These are phyloP conservation scores for Pythium phragmiticola DNA, from an alignment of 352 stramenopile genomes.

Conservation along the genomic window DNA sequence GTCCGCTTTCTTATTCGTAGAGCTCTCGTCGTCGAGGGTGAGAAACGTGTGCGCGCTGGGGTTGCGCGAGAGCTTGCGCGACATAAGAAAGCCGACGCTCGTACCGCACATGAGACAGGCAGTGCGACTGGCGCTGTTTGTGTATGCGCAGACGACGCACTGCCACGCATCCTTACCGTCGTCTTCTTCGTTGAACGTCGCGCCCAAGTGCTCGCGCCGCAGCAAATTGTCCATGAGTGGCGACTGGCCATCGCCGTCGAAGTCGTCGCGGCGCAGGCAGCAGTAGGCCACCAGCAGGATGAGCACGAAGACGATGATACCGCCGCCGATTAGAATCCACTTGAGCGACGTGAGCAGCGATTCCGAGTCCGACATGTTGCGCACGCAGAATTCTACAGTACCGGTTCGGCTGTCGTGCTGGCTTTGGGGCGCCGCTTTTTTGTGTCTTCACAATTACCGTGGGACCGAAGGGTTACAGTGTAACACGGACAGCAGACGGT, in stretches of 20 bases:
- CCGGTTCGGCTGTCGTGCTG: too few species aligned
- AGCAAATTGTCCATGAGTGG: conserved; percentile 55
- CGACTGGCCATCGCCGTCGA: conserved; percentile 17
- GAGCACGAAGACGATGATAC: conserved; percentile 24
- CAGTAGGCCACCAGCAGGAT: conserved; percentile 45
- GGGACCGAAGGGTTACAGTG: background rate
- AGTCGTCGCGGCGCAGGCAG: conserved; percentile 37
- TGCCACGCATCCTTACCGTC: conserved; percentile 59
- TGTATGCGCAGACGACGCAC: conserved; percentile 69
- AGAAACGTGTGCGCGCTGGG: conserved; percentile 62
- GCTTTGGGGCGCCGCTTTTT: background rate
- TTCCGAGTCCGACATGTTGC: conserved; percentile 18
- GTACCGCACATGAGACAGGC: conserved; percentile 73
- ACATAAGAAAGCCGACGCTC: conserved; percentile 32
- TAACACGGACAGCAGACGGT: background rate
- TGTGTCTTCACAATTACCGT: background rate
- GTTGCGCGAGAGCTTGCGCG: conserved; percentile 33
- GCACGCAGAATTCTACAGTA: too few species aligned
- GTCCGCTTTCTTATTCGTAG: conserved; percentile 17
- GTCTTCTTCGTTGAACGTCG: conserved; percentile 48
- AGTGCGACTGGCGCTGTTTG: conserved; percentile 40
- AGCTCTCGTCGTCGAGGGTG: conserved; percentile 30
- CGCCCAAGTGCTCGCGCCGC: conserved; percentile 59
- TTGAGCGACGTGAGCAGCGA: conserved; percentile 18
- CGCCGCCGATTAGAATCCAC: conserved; percentile 24